Conservation (phyloP, 371 early-diverging fungal genomes). For the Mortierella sp. region DNA sequence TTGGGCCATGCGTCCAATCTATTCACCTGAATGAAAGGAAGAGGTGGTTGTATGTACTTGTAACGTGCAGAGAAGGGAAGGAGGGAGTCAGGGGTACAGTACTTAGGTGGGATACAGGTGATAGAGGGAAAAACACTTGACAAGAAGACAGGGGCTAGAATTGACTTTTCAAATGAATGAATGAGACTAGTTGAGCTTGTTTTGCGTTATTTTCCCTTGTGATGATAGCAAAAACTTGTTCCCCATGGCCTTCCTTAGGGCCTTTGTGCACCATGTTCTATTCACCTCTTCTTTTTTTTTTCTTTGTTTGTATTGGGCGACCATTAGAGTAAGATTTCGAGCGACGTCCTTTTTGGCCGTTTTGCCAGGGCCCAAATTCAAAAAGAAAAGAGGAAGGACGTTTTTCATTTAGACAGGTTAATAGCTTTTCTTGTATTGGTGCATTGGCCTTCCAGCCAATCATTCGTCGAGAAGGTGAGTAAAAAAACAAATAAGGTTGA, state of each 20-base stretch:
- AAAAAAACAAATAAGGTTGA: not conserved
- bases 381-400: not conserved
- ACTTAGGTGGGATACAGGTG: not conserved
- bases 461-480: not conserved
- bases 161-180: not conserved
- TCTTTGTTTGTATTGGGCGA: not conserved
- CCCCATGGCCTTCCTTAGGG: not conserved
- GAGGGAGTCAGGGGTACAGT: not conserved
- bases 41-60: not conserved
- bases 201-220: not conserved
- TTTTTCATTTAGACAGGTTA: constrained; percentile 1
- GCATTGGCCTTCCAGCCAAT: not conserved
- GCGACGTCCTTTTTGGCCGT: not conserved
- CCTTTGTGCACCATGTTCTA: not conserved
- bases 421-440: not conserved
- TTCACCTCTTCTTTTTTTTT: not conserved
- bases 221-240: not conserved
- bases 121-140: not conserved
- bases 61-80: not conserved
- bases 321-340: not conserved
- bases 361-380: not conserved
- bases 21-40: not conserved
- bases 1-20: not conserved
- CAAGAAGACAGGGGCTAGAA: not conserved
- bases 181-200: not conserved